Conservation (phyloP, 495 filamentous ascomycete genomes). For the Neurospora africana region DNA sequence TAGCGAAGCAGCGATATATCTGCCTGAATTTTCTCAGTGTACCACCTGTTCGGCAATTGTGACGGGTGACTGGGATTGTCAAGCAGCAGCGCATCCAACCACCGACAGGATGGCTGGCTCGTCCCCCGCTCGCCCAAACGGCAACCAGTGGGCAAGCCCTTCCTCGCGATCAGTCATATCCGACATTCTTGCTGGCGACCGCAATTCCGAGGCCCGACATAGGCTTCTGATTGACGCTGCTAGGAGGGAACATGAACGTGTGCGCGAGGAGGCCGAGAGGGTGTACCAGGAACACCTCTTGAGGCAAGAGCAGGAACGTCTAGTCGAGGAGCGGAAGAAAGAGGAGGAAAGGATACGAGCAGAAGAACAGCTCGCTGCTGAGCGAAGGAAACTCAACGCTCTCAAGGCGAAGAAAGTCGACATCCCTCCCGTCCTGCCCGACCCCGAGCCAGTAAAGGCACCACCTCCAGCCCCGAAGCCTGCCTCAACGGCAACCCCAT, state of each 20-base stretch:
- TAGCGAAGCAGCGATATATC: neutral
- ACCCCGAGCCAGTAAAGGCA: slow-evolving; percentile 13
- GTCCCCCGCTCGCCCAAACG: slow-evolving; percentile 25
- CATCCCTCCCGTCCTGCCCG: slow-evolving; percentile 29
- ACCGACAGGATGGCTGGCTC: slow-evolving; percentile 27
- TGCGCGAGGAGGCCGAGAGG: slow-evolving; percentile 49
- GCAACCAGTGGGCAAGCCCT: slow-evolving; percentile 26
- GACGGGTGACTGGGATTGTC: neutral
- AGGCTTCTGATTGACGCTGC: slow-evolving; percentile 52
- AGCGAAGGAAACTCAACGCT: slow-evolving; percentile 31
- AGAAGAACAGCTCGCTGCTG: slow-evolving; percentile 28
- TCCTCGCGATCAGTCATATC: slow-evolving; percentile 21
- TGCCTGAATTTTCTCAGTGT: neutral
- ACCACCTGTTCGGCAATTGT: neutral
- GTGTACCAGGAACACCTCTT: slow-evolving; percentile 34
- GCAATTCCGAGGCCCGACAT: slow-evolving; percentile 42
- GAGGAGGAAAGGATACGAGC: slow-evolving; percentile 44
- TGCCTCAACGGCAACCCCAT: slow-evolving; percentile 1
- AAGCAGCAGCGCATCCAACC: neutral
- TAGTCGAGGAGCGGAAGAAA: slow-evolving; percentile 37
- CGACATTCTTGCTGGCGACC: slow-evolving; percentile 25
- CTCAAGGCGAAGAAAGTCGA: slow-evolving; percentile 32
- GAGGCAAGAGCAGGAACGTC: slow-evolving; percentile 34
- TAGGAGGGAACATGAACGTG: slow-evolving; percentile 49
- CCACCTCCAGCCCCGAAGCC: slow-evolving; percentile 3